These are phyloP conservation scores for Metschnikowia corniflorae DNA, from an alignment of 805 yeast species.

Conservation along the genomic window DNA sequence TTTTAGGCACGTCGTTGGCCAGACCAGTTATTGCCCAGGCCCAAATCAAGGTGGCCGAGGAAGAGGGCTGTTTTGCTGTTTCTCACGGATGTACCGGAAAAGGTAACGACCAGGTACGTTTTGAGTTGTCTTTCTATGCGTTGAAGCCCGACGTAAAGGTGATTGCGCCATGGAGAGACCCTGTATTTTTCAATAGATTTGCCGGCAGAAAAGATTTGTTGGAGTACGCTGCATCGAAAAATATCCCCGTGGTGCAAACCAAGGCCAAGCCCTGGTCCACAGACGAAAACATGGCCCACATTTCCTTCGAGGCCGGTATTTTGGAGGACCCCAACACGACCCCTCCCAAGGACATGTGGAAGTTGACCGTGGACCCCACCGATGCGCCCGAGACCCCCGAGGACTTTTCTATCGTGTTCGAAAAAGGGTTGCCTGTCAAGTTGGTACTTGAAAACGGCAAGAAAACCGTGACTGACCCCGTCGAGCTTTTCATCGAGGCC, in stretches of 20 bases:
- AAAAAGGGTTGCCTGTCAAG: conserved; percentile 84
- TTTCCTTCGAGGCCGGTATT: conserved; percentile 98
- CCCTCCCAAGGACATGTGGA: conserved; percentile 99
- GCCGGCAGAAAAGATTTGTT: conserved; percentile 97
- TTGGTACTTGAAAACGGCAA: conserved; percentile 63
- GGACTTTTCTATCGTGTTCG: conserved; percentile 76
- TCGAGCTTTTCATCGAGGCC: conserved; percentile 88
- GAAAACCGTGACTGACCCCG: conserved; percentile 73
- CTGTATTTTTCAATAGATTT: conserved; percentile 87
- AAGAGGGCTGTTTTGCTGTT: conserved; percentile 97
- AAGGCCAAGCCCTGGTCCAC: conserved; percentile 99
- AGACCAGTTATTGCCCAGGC: conserved; percentile 99
- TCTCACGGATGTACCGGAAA: conserved; percentile 99
- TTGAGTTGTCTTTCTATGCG: conserved; percentile 95
- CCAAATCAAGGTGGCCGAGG: conserved; percentile 93
- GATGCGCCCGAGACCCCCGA: conserved; percentile 96
- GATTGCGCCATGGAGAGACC: conserved; percentile 99
- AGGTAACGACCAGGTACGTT: conserved; percentile 99
- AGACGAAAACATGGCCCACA: conserved; percentile 98
- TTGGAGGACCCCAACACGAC: conserved; percentile 98
- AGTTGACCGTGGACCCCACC: conserved; percentile 89
- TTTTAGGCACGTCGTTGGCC: conserved; percentile 96
- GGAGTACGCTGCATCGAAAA: conserved; percentile 89
- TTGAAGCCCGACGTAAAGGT: conserved; percentile 95
- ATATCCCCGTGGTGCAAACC: conserved; percentile 94